These are phyloP conservation scores for Hericium coralloides DNA, from an alignment of 768 basidiomycete genomes.

Conservation along the genomic window DNA sequence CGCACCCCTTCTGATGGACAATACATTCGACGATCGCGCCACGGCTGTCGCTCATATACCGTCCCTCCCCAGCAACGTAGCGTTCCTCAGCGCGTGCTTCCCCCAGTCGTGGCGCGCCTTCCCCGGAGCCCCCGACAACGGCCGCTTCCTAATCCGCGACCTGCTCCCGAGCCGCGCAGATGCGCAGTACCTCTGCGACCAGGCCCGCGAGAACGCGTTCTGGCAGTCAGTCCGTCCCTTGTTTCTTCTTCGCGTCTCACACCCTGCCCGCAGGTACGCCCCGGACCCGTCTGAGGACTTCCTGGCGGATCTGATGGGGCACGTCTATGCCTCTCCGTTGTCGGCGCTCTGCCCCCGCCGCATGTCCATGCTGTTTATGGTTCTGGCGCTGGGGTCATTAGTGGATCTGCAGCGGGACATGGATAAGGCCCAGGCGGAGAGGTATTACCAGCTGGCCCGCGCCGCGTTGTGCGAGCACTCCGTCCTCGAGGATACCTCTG, in stretches of 20 bases:
- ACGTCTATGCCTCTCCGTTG: not conserved
- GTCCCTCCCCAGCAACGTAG: not conserved
- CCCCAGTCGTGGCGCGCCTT: not conserved
- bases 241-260: not conserved
- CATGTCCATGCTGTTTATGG: not conserved
- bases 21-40: not conserved
- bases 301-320: not conserved
- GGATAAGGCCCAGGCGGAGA: not conserved
- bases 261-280: not conserved
- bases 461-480: not conserved
- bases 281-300: not conserved
- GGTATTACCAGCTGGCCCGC: slow-evolving; percentile 1
- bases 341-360: not conserved
- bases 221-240: not conserved
- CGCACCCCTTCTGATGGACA: not conserved
- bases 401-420: not conserved
- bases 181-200: not conserved
- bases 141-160: not conserved
- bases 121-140: not conserved
- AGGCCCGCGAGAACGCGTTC: not conserved
- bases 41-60: not conserved
- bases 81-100: not conserved
- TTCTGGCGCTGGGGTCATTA: not conserved
- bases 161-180: not conserved
- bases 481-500: not conserved